Conservation (phyloP, 768 basidiomycete species). For the Pisolithus marmoratus region DNA sequence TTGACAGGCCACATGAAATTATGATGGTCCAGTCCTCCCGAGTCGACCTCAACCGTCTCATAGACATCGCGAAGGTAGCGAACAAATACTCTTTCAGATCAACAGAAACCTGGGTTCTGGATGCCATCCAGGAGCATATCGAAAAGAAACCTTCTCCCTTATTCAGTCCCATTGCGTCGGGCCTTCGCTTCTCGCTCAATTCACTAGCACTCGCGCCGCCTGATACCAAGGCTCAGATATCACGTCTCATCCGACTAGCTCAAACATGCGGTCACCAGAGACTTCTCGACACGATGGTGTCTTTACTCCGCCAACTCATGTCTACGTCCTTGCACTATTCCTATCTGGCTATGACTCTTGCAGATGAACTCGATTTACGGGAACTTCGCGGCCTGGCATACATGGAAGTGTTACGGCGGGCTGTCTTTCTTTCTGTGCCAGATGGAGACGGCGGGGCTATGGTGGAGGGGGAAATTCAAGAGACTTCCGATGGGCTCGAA, state of each 20-base stretch:
- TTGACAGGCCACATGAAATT: conserved; percentile 56
- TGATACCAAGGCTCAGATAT: conserved; percentile 43
- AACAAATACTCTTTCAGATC: conserved; percentile 75
- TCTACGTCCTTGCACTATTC: conserved; percentile 57
- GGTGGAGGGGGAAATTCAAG: conserved; percentile 28
- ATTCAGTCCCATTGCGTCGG: conserved; percentile 35
- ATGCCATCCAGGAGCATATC: conserved; percentile 65
- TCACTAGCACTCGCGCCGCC: conserved; percentile 32
- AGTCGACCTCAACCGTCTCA: conserved; percentile 48
- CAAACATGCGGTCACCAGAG: conserved; percentile 60
- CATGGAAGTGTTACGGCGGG: conserved; percentile 68
- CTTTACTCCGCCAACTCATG: conserved; percentile 57
- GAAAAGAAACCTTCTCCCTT: conserved; percentile 52
- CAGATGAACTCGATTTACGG: conserved; percentile 62
- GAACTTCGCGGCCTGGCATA: conserved; percentile 61
- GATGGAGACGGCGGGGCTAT: conserved; percentile 9
- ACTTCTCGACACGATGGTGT: conserved; percentile 55
- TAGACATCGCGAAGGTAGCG: conserved; percentile 59
- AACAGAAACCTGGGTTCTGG: conserved; percentile 68
- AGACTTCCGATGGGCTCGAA: conserved; percentile 34
- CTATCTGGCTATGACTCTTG: conserved; percentile 66
- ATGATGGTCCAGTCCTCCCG: conserved; percentile 39
- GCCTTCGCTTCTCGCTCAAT: conserved; percentile 16
- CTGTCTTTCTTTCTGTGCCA: conserved; percentile 24
- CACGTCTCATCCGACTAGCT: conserved; percentile 59